Evolutionary conservation across 2,329 filamentous ascomycete species (phyloP), one percentile per base, ranked within the genome.

Genomic region (Xylogone sp.): DNA sequence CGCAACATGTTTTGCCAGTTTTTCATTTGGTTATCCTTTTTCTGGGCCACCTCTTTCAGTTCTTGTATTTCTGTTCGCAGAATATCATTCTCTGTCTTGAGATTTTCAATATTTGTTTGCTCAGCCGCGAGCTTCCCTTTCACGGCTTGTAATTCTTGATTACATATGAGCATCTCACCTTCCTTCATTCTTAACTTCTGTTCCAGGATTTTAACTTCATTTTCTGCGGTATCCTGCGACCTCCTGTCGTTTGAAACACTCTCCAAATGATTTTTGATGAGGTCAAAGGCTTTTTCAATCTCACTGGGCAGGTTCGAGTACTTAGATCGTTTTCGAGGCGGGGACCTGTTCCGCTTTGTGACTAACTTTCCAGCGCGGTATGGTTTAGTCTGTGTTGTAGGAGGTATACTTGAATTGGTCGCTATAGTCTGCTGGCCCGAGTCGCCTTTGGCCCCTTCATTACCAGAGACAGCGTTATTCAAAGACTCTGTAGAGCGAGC

Each of bases 261-360:
- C 42, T 59, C 59, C 19, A 60, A 50, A 24, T 59, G 54, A 18
- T 49, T 54, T 22, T 58, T 52, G 19, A 61, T 57, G 7, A 59
- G 51, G 5, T 51, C 19, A 18, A 59, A 51, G 7, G 59, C 57
- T 49, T 58, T 59, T 21, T 61, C 59, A 21, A 59, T 53, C 34
- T 58, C 53, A 10, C 52, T 52, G 1, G 57, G 55, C 31, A 58
- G 51, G 3, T 53, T 42, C 16, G 57, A 59, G 34, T 59, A 59
- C 44, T 59, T 59, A 1, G 55, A 59, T 42, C 53, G 53, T 18
- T 61, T 61, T 6, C 51, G 29, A 16, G 53, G 57, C 1, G 55
- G 58, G 1, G 55, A 22, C 24, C 19, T 16, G 44, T 52, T 22
- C 34, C 44, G 29, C 42, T 31, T 42, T 49, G 49, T n/a, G 21